Conservation (phyloP, 306 rosid genomes). For the Fagus crenata region DNA sequence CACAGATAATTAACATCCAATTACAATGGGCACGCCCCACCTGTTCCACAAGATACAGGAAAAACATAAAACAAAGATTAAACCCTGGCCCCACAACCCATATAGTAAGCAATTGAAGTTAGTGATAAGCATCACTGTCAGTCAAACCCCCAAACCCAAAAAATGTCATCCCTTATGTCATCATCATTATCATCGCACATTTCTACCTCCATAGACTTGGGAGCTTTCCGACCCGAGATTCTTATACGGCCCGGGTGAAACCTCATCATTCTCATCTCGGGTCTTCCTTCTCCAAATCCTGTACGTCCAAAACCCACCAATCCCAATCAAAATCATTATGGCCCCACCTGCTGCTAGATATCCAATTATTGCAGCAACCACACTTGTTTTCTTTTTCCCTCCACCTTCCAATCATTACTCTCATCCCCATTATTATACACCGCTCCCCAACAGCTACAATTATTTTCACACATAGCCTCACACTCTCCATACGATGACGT, state of each 20-base stretch:
- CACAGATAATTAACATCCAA: neutral
- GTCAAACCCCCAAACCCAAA: constrained; percentile 22
- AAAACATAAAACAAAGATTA: neutral
- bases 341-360: constrained; percentile 31
- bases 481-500: constrained; percentile 54
- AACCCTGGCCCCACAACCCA: constrained; percentile 1
- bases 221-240: constrained; percentile 77
- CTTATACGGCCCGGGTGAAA: constrained; percentile 80
- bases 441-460: constrained; percentile 88
- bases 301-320: constrained; percentile 36
- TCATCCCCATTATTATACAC: constrained; percentile 54
- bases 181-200: constrained; percentile 40
- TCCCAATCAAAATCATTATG: constrained; percentile 18
- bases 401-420: constrained; percentile 43
- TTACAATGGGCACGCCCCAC: neutral
- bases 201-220: constrained; percentile 47
- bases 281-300: constrained; percentile 34
- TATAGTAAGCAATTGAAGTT: constrained; percentile 1
- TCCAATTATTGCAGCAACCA: constrained; percentile 26
- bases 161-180: constrained; percentile 75
- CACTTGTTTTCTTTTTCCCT: constrained; percentile 22
- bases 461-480: constrained; percentile 51
- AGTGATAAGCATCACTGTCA: constrained; percentile 12
- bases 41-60: neutral
- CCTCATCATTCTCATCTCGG: constrained; percentile 42